These are phyloP conservation scores for Phytophthora meadii DNA, from an alignment of 352 stramenopile species.

Conservation along the genomic window DNA sequence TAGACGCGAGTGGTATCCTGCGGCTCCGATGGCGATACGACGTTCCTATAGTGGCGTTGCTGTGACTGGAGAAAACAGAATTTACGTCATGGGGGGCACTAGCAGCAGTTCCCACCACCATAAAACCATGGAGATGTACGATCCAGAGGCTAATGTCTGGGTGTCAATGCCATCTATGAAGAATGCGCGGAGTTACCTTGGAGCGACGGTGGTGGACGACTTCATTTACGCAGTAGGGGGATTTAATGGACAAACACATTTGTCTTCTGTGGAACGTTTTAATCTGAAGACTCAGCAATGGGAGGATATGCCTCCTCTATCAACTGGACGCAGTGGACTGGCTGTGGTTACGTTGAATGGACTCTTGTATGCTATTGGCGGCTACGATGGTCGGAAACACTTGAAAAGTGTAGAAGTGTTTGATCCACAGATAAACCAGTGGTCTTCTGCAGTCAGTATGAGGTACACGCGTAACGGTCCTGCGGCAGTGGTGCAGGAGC, in stretches of 20 bases:
- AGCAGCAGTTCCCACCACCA: constrained; percentile 63
- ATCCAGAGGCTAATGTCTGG: constrained; percentile 66
- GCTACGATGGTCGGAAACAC: constrained; percentile 72
- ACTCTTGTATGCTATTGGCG: constrained; percentile 68
- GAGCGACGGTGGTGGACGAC: constrained; percentile 47
- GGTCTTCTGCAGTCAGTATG: constrained; percentile 57
- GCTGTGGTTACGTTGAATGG: constrained; percentile 56
- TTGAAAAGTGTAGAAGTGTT: constrained; percentile 74
- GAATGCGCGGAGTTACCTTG: constrained; percentile 69
- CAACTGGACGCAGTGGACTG: constrained; percentile 63
- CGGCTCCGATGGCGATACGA: constrained; percentile 55
- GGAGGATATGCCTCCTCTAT: constrained; percentile 60
- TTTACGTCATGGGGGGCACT: constrained; percentile 71
- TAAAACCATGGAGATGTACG: constrained; percentile 62
- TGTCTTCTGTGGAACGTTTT: constrained; percentile 66
- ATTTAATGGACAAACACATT: constrained; percentile 74
- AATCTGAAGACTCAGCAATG: constrained; percentile 51
- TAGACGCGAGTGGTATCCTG: constrained; percentile 59
- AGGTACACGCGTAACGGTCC: constrained; percentile 68
- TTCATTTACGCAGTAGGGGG: constrained; percentile 74
- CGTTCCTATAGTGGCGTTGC: constrained; percentile 73
- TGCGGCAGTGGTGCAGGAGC: constrained; percentile 51
- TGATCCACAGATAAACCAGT: constrained; percentile 55
- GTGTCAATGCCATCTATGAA: constrained; percentile 58
- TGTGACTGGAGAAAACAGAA: constrained; percentile 51